Evolutionary conservation across 129 eudicot genomes (phyloP).

Genomic region (Arctium lappa): DNA sequence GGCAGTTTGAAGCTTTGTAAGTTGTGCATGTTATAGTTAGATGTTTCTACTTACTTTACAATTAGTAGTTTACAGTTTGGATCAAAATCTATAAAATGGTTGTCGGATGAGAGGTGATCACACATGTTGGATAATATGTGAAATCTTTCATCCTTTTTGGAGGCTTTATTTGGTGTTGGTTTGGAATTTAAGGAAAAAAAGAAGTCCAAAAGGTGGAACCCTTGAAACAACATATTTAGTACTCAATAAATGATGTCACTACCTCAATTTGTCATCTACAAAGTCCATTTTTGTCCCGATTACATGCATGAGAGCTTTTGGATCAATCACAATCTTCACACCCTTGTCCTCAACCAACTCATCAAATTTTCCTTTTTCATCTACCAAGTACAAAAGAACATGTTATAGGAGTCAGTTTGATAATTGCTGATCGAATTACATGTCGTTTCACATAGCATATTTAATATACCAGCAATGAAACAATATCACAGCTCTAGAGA

Average conservation of each 20-base stretch:
- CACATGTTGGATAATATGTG: not conserved
- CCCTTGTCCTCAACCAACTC: constrained; percentile 64
- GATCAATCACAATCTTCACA: constrained; percentile 59
- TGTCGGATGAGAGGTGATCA: not conserved
- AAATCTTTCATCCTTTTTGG: not conserved
- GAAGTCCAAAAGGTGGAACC: not conserved
- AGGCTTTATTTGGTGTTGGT: not conserved
- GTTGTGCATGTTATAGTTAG: too few relatives aligned
- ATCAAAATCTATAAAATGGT: not conserved
- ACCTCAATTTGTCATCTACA: constrained; percentile 63
- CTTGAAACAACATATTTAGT: not conserved
- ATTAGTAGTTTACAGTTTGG: not conserved
- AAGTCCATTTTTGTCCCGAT: constrained; percentile 65
- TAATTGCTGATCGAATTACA: constrained; percentile 2
- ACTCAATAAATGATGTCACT: not conserved
- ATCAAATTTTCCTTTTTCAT: constrained; percentile 61
- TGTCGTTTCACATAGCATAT: not conserved
- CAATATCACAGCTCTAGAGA: not conserved
- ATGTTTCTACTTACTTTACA: not conserved
- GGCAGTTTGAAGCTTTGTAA: too few relatives aligned
- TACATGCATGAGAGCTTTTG: constrained; percentile 68
- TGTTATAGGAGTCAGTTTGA: not conserved
- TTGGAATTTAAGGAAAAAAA: not conserved
- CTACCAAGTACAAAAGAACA: constrained; percentile 23
- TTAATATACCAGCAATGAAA: not conserved